These are phyloP conservation scores for Corymbia citriodora DNA, from an alignment of 441 rosid species.

Conservation along the genomic window DNA sequence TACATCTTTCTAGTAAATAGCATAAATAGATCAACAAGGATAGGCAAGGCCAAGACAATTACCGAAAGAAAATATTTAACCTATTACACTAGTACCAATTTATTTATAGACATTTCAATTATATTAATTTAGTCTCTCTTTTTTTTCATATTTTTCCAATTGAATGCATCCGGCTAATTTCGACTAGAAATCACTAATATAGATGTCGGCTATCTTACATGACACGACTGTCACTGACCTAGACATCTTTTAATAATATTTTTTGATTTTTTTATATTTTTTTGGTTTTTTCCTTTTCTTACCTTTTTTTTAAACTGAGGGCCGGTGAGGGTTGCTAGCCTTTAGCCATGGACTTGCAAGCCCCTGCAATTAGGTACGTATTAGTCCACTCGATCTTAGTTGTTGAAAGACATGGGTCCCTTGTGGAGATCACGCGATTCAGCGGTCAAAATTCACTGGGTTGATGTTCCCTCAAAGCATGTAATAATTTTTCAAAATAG, in stretches of 20 bases:
- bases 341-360: too few relatives aligned
- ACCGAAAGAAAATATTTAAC: too few relatives aligned
- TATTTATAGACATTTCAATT: too few relatives aligned
- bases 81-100: neutral
- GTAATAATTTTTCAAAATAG: neutral
- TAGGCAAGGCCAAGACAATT: neutral
- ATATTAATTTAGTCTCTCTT: rapidly evolving
- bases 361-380: neutral
- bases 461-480: neutral
- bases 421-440: neutral
- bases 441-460: neutral
- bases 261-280: too few relatives aligned
- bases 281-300: too few relatives aligned
- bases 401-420: neutral
- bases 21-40: neutral
- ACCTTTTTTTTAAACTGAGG: neutral
- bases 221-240: too few relatives aligned
- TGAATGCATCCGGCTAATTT: rapidly evolving
- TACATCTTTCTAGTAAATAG: neutral
- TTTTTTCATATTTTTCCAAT: neutral
- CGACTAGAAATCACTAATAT: too few relatives aligned
- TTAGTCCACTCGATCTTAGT: neutral
- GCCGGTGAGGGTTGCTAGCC: rapidly evolving
- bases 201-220: rapidly evolving
- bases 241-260: too few relatives aligned